A percentile compares a stretch with the other conserved stretches of the same genome.
Evolutionary conservation across 257 asterid species (phyloP).

Genomic region (Ilex aquifolium): DNA sequence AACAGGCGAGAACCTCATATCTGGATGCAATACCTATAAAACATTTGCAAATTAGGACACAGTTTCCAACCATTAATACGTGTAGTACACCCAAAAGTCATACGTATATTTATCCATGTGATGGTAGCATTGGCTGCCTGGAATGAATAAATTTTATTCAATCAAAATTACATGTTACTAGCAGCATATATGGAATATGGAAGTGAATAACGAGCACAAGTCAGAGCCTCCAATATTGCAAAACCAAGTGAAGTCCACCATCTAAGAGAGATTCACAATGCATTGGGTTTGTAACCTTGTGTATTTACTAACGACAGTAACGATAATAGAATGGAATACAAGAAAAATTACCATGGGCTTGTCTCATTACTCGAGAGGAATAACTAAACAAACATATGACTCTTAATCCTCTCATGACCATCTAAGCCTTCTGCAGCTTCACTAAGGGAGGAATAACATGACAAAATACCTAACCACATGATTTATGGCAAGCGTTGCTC

Average conservation of each 20-base stretch:
- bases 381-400: constrained; percentile 96
- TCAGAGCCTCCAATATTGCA: constrained; percentile 71
- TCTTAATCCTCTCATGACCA: constrained; percentile 98
- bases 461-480: constrained; percentile 64
- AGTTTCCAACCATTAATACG: too few relatives aligned
- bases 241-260: constrained; percentile 98
- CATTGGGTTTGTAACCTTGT: constrained; percentile 12
- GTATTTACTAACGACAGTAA: neutral
- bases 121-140: neutral
- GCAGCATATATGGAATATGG: constrained; percentile 90
- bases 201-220: constrained; percentile 79
- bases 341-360: constrained; percentile 25
- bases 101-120: too few relatives aligned
- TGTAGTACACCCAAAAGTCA: too few relatives aligned
- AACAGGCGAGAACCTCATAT: too few relatives aligned
- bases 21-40: too few relatives aligned
- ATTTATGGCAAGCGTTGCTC: constrained; percentile 5
- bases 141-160: neutral
- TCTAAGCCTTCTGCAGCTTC: constrained; percentile 98
- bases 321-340: constrained; percentile 11
- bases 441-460: constrained; percentile 80
- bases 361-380: constrained; percentile 76
- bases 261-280: constrained; percentile 43
- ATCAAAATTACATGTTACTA: constrained; percentile 63
- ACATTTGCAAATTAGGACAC: too few relatives aligned